Evolutionary conservation across 176 grass and related monocot genomes (phyloP), one percentile per base, ranked within the genome.

Genomic region (Aegilops bicornis): DNA sequence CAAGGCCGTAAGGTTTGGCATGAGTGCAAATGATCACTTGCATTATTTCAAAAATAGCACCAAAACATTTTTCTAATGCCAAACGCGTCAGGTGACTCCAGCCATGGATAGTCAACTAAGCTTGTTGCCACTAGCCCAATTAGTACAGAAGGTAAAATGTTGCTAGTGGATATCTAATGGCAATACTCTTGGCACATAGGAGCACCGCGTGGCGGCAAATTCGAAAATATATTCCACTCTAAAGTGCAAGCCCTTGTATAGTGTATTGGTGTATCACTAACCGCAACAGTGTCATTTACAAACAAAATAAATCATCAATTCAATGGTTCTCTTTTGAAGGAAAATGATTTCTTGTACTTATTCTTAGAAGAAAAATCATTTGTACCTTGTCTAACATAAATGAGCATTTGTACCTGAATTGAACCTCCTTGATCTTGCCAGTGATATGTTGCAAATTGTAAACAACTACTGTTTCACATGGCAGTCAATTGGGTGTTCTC

Each of bases 401-500:
- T 40, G n/a, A 83, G 30, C 43, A 37, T 19, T 62, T 45, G 24
- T 62, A 84, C 82, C 50, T 42, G 61, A 29, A 77, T 10, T 3
- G 30, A 32, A 84, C 33, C 40, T 20, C 19, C 30, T 61, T 45
- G 23, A 50, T 78, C 15, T 45, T 23, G 33, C 17, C 48, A 68
- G 17, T 78, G 76, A 10, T 60, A 78, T 78, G 32, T 36, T 22
- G 52, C 16, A 85, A 43, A 76, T 12, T 56, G 27, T 10, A 76
- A 65, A 84, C 40, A 19, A 68, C 13, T 30, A 25, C 33, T 14
- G 24, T 67, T 85, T 85, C 62, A 63, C n/a, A 17, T 77, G 29
- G 60, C 42, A 77, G n/a, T 78, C 71, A 45, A 47, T 73, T 73
- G 71, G 11, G 27, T 85, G 30, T 85, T 78, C 66, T 68, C 83